Conservation (phyloP, 192 early-diverging fungal species). For the Podila minutissima region DNA sequence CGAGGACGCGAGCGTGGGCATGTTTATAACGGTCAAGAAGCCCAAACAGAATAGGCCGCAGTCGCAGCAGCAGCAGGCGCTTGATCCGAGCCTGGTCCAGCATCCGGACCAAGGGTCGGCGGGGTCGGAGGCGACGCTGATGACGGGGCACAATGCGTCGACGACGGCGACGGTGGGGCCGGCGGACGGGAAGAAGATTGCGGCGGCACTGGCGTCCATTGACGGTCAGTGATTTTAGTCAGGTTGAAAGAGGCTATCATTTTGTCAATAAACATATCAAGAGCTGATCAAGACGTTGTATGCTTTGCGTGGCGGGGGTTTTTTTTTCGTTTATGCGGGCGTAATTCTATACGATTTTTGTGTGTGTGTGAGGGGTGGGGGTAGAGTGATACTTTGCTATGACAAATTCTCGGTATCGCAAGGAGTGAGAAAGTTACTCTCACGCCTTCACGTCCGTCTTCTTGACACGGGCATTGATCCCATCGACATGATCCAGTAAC, state of each 20-base stretch:
- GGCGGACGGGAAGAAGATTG: constrained; percentile 16
- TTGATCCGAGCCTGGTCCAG: neutral
- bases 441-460: constrained; percentile 52
- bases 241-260: neutral
- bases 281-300: no score
- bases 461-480: constrained; percentile 67
- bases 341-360: no score
- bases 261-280: no score
- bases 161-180: constrained; percentile 5
- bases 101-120: neutral
- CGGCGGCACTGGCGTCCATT: neutral
- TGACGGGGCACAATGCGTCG: no score
- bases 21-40: constrained; percentile 40
- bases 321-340: no score
- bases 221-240: neutral
- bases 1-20: constrained; percentile 27
- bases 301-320: no score
- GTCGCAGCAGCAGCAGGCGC: neutral
- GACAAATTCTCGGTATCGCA: no score
- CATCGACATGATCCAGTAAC: constrained; percentile 82
- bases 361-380: no score
- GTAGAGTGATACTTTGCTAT: no score
- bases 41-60: constrained; percentile 5
- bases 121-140: neutral
- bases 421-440: no score